Evolutionary conservation across 2,329 filamentous ascomycete species (phyloP).

Genomic region (Plenodomus lindquistii): DNA sequence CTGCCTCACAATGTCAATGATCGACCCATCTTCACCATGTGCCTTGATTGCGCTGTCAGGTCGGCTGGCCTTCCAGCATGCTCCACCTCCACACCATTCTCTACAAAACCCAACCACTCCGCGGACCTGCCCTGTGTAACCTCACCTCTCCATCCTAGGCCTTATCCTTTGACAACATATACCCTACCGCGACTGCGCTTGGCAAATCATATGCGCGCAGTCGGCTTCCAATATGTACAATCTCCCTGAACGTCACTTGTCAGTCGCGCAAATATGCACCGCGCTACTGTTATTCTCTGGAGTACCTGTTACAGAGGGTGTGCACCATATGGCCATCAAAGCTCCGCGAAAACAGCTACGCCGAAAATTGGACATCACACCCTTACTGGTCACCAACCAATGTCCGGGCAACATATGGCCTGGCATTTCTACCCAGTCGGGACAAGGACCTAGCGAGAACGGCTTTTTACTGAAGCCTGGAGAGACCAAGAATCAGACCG

Average conservation of each 20-base stretch:
- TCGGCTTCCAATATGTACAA: constrained; percentile 21
- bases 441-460: constrained; percentile 66
- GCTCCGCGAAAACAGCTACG: constrained; percentile 33
- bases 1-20: constrained; percentile 27
- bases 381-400: constrained; percentile 71
- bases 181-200: neutral
- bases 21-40: constrained; percentile 19
- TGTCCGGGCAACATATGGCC: constrained; percentile 76
- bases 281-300: constrained; percentile 25
- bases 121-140: constrained; percentile 18
- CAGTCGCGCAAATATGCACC: constrained; percentile 25
- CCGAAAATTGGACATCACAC: constrained; percentile 46
- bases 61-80: constrained; percentile 13
- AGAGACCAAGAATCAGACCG: constrained; percentile 63
- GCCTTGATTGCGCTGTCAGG: constrained; percentile 21
- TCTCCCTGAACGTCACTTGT: constrained; percentile 10
- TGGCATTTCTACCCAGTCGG: constrained; percentile 72
- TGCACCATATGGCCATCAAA: constrained; percentile 39
- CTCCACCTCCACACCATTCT: constrained; percentile 7
- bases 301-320: constrained; percentile 27
- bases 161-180: constrained; percentile 10
- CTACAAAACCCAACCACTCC: constrained; percentile 10
- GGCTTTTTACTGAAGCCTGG: constrained; percentile 70
- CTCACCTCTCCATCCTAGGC: constrained; percentile 14
- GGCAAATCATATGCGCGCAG: constrained; percentile 8